Conservation (phyloP, 2,329 filamentous ascomycete species). For the Chrysosporium keratinophilum region DNA sequence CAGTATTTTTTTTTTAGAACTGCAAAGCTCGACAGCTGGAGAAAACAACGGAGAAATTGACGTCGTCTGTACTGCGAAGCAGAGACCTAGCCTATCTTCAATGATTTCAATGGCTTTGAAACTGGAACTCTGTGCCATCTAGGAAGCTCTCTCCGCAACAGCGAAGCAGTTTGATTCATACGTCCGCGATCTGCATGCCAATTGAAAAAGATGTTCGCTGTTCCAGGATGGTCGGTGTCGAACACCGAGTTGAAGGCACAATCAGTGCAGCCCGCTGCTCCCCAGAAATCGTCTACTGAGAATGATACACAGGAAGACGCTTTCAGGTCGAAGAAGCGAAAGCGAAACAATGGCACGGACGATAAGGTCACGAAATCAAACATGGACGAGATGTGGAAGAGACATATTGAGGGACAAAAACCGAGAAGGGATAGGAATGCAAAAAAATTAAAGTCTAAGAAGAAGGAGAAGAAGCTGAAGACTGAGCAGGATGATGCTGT, state of each 20-base stretch:
- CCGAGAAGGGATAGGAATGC: slow-evolving; percentile 27
- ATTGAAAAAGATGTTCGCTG: slow-evolving; percentile 59
- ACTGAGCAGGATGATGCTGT: slow-evolving; percentile 3
- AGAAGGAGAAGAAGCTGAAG: slow-evolving; percentile 21
- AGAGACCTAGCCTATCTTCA: no score
- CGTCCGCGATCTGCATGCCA: not conserved
- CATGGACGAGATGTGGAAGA: slow-evolving; percentile 66
- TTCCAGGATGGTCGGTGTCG: slow-evolving; percentile 82
- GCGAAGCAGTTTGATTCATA: not conserved
- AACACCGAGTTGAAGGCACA: slow-evolving; percentile 62
- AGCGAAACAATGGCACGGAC: slow-evolving; percentile 26
- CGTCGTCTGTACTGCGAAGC: no score
- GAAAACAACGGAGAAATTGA: no score
- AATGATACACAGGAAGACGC: slow-evolving; percentile 21
- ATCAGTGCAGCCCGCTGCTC: slow-evolving; percentile 46
- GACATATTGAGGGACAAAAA: slow-evolving; percentile 61
- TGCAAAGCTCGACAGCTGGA: no score
- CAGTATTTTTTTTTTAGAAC: not conserved
- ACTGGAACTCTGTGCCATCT: no score
- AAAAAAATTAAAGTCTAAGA: slow-evolving; percentile 16
- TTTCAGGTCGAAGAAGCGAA: slow-evolving; percentile 40
- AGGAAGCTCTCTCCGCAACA: not conserved
- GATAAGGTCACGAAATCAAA: slow-evolving; percentile 55
- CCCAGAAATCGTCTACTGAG: slow-evolving; percentile 23
- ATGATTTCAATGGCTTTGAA: no score